Conservation (phyloP, 2,329 filamentous ascomycete species). For the Alternaria brassicicola region DNA sequence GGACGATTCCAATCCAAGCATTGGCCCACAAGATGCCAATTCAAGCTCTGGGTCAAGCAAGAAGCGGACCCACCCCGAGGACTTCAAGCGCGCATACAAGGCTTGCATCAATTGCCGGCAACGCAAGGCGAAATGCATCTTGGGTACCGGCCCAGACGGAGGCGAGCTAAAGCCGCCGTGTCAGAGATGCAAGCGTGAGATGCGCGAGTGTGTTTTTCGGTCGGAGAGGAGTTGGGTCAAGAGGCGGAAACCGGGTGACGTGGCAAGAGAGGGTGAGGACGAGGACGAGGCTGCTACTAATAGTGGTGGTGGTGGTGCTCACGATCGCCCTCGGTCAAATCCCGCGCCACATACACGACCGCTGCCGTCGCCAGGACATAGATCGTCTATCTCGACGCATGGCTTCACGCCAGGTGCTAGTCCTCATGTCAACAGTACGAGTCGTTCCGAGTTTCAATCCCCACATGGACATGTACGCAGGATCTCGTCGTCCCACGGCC, state of each 20-base stretch:
- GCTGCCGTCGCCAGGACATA: slow-evolving; percentile 29
- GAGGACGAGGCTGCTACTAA: slow-evolving; percentile 15
- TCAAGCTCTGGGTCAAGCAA: slow-evolving; percentile 24
- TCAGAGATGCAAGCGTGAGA: slow-evolving; percentile 57
- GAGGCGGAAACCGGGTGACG: slow-evolving; percentile 44
- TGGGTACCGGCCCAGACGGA: slow-evolving; percentile 51
- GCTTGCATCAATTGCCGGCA: slow-evolving; percentile 60
- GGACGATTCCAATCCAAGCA: slow-evolving; percentile 23
- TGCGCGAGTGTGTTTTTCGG: slow-evolving; percentile 57
- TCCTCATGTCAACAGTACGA: slow-evolving; percentile 31
- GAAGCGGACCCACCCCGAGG: slow-evolving; percentile 48
- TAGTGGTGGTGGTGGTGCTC: background rate
- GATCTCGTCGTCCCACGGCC: slow-evolving; percentile 35
- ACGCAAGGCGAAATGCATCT: slow-evolving; percentile 60
- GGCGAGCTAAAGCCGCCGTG: slow-evolving; percentile 54
- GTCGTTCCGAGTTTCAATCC: slow-evolving; percentile 40
- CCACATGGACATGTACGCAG: slow-evolving; percentile 38
- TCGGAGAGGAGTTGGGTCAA: slow-evolving; percentile 49
- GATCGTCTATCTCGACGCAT: slow-evolving; percentile 35
- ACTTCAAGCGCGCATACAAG: slow-evolving; percentile 62
- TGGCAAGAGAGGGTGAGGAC: slow-evolving; percentile 29
- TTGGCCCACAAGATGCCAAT: slow-evolving; percentile 22
- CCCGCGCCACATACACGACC: slow-evolving; percentile 16
- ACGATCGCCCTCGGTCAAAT: slow-evolving; percentile 14
- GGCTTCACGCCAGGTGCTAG: slow-evolving; percentile 33